Evolutionary conservation across 805 yeast genomes (phyloP).

Genomic region (Isabelozyma gotoi): DNA sequence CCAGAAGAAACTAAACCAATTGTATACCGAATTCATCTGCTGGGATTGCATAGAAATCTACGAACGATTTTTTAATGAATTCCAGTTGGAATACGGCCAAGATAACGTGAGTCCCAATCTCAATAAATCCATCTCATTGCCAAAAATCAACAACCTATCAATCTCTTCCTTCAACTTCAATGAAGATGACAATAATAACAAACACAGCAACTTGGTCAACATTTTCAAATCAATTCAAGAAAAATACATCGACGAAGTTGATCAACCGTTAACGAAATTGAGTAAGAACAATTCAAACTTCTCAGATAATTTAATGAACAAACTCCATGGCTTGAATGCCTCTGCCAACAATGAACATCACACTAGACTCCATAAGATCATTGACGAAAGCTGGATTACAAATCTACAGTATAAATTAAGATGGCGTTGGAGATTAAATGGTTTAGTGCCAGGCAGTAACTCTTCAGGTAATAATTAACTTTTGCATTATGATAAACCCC

Average conservation of each 20-base stretch:
- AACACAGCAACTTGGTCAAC: conserved; percentile 8
- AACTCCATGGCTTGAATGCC: conserved; percentile 12
- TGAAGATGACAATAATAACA: background rate
- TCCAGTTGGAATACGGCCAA: conserved; percentile 4
- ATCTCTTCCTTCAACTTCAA: background rate
- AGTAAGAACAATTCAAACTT: background rate
- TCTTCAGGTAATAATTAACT: background rate
- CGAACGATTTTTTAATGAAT: conserved; percentile 50
- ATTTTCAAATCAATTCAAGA: conserved; percentile 12
- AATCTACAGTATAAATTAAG: conserved; percentile 15
- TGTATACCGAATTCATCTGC: conserved; percentile 58
- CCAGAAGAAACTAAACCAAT: background rate
- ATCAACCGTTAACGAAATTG: background rate
- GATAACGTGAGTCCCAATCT: background rate
- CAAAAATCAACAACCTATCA: background rate
- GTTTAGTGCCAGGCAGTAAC: conserved; percentile 14
- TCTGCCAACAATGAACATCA: conserved; percentile 8
- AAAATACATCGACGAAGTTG: conserved; percentile 4
- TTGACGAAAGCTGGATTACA: conserved; percentile 12
- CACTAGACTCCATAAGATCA: conserved; percentile 7
- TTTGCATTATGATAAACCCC: background rate
- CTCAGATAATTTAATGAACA: conserved; percentile 4
- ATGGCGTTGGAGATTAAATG: conserved; percentile 23
- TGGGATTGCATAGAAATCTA: conserved; percentile 59
- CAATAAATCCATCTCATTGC: background rate